Evolutionary conservation across 306 rosid species (phyloP).

Genomic region (Begonia peltatifolia): DNA sequence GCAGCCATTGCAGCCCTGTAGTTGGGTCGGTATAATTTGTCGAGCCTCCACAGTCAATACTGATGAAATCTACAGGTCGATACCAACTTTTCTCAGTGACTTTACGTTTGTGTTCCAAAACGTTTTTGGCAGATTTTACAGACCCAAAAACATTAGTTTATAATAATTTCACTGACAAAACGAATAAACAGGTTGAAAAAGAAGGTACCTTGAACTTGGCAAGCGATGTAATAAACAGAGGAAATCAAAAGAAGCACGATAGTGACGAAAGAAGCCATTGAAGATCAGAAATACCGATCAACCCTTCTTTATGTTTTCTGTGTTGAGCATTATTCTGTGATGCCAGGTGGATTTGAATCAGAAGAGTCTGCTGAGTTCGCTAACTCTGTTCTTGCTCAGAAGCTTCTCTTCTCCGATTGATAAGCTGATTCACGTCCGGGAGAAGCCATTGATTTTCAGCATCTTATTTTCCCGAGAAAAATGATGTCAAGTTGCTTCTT

Average conservation of each 20-base stretch:
- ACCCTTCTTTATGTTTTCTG: slow-evolving; percentile 4
- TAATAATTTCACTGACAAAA: not conserved
- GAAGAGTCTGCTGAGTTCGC: not conserved
- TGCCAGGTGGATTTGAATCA: not conserved
- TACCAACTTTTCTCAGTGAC: not conserved
- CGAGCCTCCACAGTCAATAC: slow-evolving; percentile 81
- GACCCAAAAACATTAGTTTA: not conserved
- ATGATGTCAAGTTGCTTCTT: slow-evolving; percentile 8
- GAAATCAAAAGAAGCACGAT: slow-evolving; percentile 25
- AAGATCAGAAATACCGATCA: slow-evolving; percentile 10
- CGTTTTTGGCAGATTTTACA: not conserved
- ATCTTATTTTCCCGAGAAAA: slow-evolving; percentile 34
- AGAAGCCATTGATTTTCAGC: slow-evolving; percentile 25
- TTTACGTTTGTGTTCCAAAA: too few relatives aligned
- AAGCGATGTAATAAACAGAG: slow-evolving; percentile 25
- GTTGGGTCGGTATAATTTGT: slow-evolving; percentile 45
- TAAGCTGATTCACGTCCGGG: slow-evolving; percentile 42
- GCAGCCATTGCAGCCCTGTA: slow-evolving; percentile 67
- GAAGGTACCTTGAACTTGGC: slow-evolving; percentile 71
- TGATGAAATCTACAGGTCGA: slow-evolving; percentile 56
- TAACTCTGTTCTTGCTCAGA: slow-evolving; percentile 1
- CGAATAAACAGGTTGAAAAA: not conserved
- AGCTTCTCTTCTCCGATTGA: slow-evolving; percentile 7
- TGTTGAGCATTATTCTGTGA: slow-evolving; percentile 7
- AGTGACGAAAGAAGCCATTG: slow-evolving; percentile 42